These are phyloP conservation scores for Metschnikowia vanudenii DNA, from an alignment of 805 yeast genomes.

Conservation along the genomic window DNA sequence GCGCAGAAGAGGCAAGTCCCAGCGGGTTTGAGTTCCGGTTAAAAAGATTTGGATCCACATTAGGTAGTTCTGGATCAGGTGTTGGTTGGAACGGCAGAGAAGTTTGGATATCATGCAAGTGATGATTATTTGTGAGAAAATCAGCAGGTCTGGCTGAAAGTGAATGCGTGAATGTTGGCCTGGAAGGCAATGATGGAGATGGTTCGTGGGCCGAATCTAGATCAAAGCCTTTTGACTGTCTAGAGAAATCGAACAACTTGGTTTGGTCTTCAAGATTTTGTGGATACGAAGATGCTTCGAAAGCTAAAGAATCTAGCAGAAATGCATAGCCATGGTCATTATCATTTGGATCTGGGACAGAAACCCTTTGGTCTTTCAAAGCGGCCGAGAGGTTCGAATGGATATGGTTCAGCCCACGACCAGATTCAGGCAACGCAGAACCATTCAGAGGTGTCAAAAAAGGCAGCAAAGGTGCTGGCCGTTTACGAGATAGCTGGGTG, in stretches of 20 bases:
- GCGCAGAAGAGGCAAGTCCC: constrained; percentile 11
- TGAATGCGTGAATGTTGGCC: constrained; percentile 8
- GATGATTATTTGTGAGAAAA: constrained; percentile 1
- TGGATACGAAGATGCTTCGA: constrained; percentile 36
- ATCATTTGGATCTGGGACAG: constrained; percentile 1
- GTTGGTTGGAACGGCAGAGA: constrained; percentile 9
- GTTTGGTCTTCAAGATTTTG: constrained; percentile 23
- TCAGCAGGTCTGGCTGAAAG: constrained; percentile 9
- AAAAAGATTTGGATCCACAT: constrained; percentile 7
- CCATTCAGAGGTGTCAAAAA: constrained; percentile 10
- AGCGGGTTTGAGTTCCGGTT: constrained; percentile 5
- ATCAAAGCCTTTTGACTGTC: neutral
- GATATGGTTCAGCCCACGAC: constrained; percentile 11
- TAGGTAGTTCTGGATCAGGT: constrained; percentile 6
- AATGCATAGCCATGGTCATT: constrained; percentile 27
- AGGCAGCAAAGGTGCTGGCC: constrained; percentile 23
- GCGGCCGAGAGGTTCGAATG: constrained; percentile 22
- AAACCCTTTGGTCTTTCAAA: constrained; percentile 10
- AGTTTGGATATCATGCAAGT: neutral
- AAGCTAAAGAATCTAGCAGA: constrained; percentile 47
- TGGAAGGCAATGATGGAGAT: constrained; percentile 6
- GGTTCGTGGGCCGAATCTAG: constrained; percentile 1
- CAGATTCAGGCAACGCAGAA: constrained; percentile 5
- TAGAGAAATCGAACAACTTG: constrained; percentile 1
- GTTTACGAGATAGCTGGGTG: constrained; percentile 22